These are phyloP conservation scores for Eucalyptus leucophloia DNA, from an alignment of 345 rosid species.

Conservation along the genomic window DNA sequence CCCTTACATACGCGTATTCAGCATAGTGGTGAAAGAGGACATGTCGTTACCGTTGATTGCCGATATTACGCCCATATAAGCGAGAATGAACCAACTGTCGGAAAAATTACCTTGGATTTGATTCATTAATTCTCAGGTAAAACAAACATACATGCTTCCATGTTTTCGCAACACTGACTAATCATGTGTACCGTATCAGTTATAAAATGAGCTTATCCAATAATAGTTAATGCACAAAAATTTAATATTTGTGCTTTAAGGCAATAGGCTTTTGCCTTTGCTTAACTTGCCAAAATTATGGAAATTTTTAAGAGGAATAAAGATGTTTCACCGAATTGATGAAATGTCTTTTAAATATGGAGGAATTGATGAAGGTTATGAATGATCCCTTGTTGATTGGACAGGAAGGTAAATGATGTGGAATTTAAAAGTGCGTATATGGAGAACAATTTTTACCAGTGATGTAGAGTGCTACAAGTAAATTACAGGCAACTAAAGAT, in stretches of 20 bases:
- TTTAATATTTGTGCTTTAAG: neutral
- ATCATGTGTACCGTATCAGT: neutral
- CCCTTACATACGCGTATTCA: neutral
- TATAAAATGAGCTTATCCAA: neutral
- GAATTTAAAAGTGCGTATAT: neutral
- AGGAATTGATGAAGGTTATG: neutral
- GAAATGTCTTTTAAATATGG: neutral
- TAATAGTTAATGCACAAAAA: neutral
- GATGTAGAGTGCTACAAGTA: neutral
- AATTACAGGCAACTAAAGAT: neutral
- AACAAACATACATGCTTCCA: neutral
- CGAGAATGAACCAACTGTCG: neutral
- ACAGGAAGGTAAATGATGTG: neutral
- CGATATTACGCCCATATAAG: neutral
- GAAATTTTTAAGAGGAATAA: neutral
- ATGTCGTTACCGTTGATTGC: neutral
- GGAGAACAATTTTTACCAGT: neutral
- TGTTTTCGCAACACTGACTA: neutral
- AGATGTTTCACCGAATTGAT: neutral
- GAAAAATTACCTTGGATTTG: no score
- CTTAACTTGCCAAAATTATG: neutral
- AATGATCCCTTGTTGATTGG: neutral
- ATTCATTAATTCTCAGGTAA: neutral
- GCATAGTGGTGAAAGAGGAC: neutral
- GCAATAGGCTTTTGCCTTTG: neutral